Conservation (phyloP, 2,329 filamentous ascomycete species). For the Ilyonectria destructans region DNA sequence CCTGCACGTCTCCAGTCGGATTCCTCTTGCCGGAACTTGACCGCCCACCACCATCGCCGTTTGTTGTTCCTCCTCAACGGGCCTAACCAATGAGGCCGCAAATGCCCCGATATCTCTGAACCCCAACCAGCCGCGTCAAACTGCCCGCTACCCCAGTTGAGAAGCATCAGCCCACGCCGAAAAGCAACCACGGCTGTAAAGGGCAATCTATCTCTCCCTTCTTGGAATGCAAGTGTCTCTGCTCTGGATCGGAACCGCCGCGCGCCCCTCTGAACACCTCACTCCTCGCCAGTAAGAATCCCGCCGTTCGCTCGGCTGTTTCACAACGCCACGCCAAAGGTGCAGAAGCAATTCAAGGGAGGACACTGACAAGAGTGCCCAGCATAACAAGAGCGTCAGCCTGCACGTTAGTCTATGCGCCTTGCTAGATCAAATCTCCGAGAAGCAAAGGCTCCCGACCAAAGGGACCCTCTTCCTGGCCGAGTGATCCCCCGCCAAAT, state of each 20-base stretch:
- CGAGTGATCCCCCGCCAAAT: slow-evolving; percentile 51
- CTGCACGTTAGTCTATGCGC: slow-evolving; percentile 51
- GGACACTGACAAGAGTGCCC: slow-evolving; percentile 51
- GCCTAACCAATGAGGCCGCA: slow-evolving; percentile 40
- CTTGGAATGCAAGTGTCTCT: slow-evolving; percentile 59
- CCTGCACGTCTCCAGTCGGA: slow-evolving; percentile 33
- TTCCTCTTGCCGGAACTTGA: slow-evolving; percentile 44
- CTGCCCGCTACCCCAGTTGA: slow-evolving; percentile 44
- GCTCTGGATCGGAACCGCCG: slow-evolving; percentile 54
- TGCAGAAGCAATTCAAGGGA: slow-evolving; percentile 55
- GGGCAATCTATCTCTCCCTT: slow-evolving; percentile 51
- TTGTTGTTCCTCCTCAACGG: slow-evolving; percentile 36
- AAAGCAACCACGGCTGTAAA: slow-evolving; percentile 39
- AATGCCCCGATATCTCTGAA: slow-evolving; percentile 42
- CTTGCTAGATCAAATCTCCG: slow-evolving; percentile 59
- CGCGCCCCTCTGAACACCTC: slow-evolving; percentile 54
- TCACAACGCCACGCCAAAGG: slow-evolving; percentile 55
- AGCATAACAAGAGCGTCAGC: slow-evolving; percentile 53
- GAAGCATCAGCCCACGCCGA: slow-evolving; percentile 32
- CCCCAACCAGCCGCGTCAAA: slow-evolving; percentile 39
- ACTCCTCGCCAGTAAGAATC: slow-evolving; percentile 54
- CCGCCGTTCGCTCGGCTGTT: slow-evolving; percentile 52
- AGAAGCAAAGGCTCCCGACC: slow-evolving; percentile 50
- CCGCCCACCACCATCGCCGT: slow-evolving; percentile 33
- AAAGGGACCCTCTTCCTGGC: slow-evolving; percentile 51